Evolutionary conservation across 768 basidiomycete species (phyloP).

Genomic region (Phaeotremella skinneri): DNA sequence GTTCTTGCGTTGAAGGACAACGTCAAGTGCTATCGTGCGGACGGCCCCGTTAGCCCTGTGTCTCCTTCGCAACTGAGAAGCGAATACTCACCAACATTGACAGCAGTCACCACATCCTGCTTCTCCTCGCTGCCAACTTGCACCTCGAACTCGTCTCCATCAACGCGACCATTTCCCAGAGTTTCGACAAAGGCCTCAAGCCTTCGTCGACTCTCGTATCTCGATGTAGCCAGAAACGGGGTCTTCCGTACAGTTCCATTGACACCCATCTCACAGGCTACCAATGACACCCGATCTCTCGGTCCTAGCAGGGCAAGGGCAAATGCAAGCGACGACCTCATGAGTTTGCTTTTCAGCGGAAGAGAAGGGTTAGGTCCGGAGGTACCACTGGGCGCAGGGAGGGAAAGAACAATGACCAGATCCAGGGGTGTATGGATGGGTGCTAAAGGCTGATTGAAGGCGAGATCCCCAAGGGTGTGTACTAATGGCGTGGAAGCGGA

Average conservation of each 20-base stretch:
- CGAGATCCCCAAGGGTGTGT: constrained; percentile 57
- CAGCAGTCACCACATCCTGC: constrained; percentile 96
- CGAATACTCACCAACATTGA: constrained; percentile 73
- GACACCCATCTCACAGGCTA: constrained; percentile 85
- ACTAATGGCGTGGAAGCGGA: constrained; percentile 21
- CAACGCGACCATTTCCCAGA: constrained; percentile 52
- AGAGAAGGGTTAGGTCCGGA: constrained; percentile 7
- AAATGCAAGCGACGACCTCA: constrained; percentile 84
- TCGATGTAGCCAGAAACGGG: constrained; percentile 78
- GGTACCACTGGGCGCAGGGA: constrained; percentile 63
- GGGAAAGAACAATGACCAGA: constrained; percentile 83
- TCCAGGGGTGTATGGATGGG: constrained; percentile 85
- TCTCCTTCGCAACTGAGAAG: not conserved
- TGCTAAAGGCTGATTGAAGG: constrained; percentile 72
- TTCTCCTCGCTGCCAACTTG: constrained; percentile 82
- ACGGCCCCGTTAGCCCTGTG: not conserved
- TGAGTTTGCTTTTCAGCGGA: constrained; percentile 76
- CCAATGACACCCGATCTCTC: constrained; percentile 79
- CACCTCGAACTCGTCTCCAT: constrained; percentile 66
- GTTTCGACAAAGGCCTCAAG: constrained; percentile 77
- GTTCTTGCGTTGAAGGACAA: constrained; percentile 88
- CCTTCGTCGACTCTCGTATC: constrained; percentile 65
- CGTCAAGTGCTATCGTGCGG: constrained; percentile 66
- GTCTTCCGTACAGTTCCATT: constrained; percentile 83
- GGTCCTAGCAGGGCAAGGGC: constrained; percentile 70